Conservation (phyloP, 805 yeast species). For the Metschnikowia bowlesiae region DNA sequence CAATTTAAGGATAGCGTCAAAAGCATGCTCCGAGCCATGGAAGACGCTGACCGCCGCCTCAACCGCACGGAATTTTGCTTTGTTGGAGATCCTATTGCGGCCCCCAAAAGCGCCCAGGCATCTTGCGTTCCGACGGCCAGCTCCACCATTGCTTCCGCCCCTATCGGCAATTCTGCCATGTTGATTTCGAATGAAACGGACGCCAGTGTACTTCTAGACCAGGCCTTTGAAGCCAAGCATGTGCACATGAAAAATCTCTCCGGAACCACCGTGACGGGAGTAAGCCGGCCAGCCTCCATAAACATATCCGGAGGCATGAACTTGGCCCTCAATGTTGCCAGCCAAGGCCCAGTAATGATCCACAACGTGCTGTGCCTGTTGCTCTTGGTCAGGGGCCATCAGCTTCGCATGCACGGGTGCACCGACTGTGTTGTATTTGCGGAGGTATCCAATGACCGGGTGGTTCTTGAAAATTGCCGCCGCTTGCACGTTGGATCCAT, state of each 20-base stretch:
- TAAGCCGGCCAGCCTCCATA: conserved; percentile 3
- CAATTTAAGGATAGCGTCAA: conserved; percentile 18
- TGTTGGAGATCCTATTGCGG: conserved; percentile 26
- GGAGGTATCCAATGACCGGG: conserved; percentile 18
- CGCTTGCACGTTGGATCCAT: conserved; percentile 6
- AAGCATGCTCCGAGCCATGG: conserved; percentile 19
- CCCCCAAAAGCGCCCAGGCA: not conserved
- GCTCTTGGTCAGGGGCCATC: conserved; percentile 15
- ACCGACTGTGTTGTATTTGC: conserved; percentile 15
- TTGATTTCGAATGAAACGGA: not conserved
- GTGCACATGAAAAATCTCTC: conserved; percentile 9
- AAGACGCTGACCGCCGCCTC: conserved; percentile 16
- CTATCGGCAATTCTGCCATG: not conserved
- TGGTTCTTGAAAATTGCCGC: conserved; percentile 30
- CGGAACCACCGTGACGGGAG: conserved; percentile 1
- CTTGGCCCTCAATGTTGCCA: conserved; percentile 21
- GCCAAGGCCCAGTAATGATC: conserved; percentile 30
- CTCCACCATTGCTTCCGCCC: not conserved
- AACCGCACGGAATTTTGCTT: conserved; percentile 22
- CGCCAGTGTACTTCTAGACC: conserved; percentile 1
- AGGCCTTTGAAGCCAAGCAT: conserved; percentile 13
- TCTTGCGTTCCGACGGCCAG: not conserved
- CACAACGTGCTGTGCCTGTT: conserved; percentile 12
- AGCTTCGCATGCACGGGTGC: conserved; percentile 16
- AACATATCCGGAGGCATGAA: conserved; percentile 17